Evolutionary conservation across 441 rosid genomes (phyloP).

Genomic region (Populus hybrid): DNA sequence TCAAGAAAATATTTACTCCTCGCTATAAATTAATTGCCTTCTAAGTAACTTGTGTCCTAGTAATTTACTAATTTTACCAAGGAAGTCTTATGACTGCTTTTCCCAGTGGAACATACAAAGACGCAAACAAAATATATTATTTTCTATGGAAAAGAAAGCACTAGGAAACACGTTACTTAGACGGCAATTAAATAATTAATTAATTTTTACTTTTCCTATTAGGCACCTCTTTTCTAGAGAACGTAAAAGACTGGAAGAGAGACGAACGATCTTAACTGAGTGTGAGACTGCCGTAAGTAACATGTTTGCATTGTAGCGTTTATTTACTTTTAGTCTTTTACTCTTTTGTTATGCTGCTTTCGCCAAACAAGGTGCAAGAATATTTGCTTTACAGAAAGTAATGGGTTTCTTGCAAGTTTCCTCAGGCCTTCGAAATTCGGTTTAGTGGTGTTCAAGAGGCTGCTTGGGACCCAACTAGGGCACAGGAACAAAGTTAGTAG

Average conservation of each 20-base stretch:
- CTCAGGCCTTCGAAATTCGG: background rate
- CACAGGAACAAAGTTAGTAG: background rate
- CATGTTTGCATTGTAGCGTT: background rate
- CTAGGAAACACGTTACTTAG: background rate
- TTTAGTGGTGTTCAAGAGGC: background rate
- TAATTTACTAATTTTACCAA: background rate
- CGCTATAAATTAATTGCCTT: background rate
- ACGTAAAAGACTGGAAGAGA: background rate
- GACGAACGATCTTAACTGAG: background rate
- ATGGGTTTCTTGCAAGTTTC: conserved; percentile 22
- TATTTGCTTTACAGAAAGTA: background rate
- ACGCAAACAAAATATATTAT: background rate
- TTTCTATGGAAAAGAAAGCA: no score
- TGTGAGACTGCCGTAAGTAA: background rate
- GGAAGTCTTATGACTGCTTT: background rate
- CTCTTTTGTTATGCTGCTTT: background rate
- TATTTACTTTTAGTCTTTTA: background rate
- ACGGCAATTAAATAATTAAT: background rate
- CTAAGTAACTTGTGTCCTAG: background rate
- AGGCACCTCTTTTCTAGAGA: background rate
- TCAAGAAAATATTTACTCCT: background rate
- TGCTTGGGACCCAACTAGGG: background rate
- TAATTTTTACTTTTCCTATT: background rate
- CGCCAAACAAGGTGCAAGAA: background rate
- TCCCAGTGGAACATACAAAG: background rate